These are phyloP conservation scores for Naumovozyma baii DNA, from an alignment of 805 yeast genomes.

Conservation along the genomic window DNA sequence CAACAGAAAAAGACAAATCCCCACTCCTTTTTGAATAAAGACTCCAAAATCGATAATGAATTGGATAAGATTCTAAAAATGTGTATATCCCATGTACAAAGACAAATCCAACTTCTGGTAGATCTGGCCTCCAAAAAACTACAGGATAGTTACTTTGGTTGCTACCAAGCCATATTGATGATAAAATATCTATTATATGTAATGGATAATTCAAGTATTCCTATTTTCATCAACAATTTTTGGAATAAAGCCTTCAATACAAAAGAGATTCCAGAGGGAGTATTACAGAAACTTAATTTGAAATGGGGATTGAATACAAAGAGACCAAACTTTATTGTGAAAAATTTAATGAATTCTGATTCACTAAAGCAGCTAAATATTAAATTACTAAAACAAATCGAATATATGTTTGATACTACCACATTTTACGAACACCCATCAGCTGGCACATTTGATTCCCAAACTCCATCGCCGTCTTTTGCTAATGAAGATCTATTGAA, in stretches of 20 bases:
- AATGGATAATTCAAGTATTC: conserved; percentile 6
- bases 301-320: conserved; percentile 18
- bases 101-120: conserved; percentile 4
- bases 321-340: conserved; percentile 5
- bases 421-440: conserved; percentile 1
- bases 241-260: conserved; percentile 8
- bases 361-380: conserved; percentile 3
- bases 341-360: conserved; percentile 9
- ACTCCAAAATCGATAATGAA: conserved; percentile 1
- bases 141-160: conserved; percentile 8
- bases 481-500: conserved; percentile 7
- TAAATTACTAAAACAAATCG: conserved; percentile 3
- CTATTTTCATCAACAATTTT: conserved; percentile 5
- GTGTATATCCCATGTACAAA: conserved; percentile 1
- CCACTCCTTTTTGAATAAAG: background rate
- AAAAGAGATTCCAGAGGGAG: conserved; percentile 6
- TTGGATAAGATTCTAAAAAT: background rate
- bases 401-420: conserved; percentile 3
- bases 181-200: conserved; percentile 11
- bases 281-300: conserved; percentile 8
- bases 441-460: background rate
- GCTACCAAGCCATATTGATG: conserved; percentile 9
- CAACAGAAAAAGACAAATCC: conserved; percentile 1
- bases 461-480: background rate
- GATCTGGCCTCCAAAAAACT: conserved; percentile 4